These are phyloP conservation scores for Pythium volutum DNA, from an alignment of 352 stramenopile species.

Conservation along the genomic window DNA sequence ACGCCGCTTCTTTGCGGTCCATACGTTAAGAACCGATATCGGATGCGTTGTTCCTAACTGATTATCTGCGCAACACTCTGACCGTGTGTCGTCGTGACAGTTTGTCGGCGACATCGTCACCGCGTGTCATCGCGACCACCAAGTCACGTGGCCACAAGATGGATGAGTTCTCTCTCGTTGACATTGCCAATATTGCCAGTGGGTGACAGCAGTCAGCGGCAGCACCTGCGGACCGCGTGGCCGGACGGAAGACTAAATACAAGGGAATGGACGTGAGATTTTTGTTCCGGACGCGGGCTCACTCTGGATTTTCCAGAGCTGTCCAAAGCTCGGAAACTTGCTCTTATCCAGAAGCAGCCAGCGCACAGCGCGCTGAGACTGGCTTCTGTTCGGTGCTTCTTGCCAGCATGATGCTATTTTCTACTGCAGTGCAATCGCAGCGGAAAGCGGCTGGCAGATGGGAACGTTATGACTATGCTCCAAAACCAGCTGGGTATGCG, in stretches of 20 bases:
- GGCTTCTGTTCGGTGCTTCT: constrained; percentile 10
- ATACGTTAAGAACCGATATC: not conserved
- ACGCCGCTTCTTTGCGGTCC: no score
- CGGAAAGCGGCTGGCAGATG: not conserved
- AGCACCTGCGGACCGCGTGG: no score
- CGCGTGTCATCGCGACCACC: no score
- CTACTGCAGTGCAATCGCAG: not conserved
- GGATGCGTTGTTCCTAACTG: not conserved
- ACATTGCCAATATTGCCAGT: no score
- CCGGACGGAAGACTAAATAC: no score
- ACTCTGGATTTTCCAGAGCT: not conserved
- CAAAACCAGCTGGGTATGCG: not conserved
- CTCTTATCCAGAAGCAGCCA: constrained; percentile 20
- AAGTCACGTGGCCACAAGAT: not conserved
- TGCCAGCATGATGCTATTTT: constrained; percentile 10
- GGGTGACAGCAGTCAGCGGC: not conserved
- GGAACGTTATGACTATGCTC: constrained; percentile 3
- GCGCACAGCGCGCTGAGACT: not conserved
- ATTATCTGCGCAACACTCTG: not conserved
- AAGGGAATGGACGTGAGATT: no score
- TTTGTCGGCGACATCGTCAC: no score
- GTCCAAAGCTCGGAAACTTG: not conserved
- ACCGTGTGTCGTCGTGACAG: no score
- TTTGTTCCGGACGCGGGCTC: not conserved
- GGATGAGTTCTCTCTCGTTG: not conserved